phyloP scores from a whole-genome alignment of 768 basidiomycete genomes.

The Tephrocybe rancida region DNA sequence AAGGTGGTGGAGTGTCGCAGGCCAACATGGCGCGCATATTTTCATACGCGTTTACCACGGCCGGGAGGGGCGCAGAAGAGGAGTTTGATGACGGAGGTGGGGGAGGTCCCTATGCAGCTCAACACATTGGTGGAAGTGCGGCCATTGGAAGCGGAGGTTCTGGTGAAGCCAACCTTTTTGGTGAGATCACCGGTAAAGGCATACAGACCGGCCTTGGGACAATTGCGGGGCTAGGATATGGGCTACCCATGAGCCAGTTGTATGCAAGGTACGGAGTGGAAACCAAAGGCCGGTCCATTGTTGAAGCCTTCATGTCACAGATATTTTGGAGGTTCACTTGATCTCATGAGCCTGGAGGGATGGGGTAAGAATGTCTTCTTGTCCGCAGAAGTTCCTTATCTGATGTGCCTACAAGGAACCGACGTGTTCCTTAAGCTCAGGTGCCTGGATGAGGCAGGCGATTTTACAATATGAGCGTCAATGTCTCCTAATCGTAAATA shows the following conservation, averaged over 20 bases:
- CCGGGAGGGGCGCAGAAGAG: conserved; percentile 49
- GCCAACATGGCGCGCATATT: conserved; percentile 79
- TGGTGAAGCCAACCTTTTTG: conserved; percentile 62
- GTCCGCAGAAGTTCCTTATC: neutral
- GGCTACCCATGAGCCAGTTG: conserved; percentile 77
- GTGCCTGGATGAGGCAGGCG: conserved; percentile 51
- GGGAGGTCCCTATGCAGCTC: conserved; percentile 79
- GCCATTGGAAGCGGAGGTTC: conserved; percentile 48
- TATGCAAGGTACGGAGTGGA: conserved; percentile 55
- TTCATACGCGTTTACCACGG: conserved; percentile 92
- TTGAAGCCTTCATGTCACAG: conserved; percentile 30
- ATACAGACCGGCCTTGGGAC: conserved; percentile 85
- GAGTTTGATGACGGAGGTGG: conserved; percentile 42
- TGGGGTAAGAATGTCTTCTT: conserved; percentile 60
- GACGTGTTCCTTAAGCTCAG: conserved; percentile 54
- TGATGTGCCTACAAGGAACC: conserved; percentile 33
- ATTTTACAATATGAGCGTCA: conserved; percentile 37
- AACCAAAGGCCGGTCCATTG: neutral
- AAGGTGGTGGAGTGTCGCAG: conserved; percentile 83
- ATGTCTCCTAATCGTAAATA: conserved; percentile 5
- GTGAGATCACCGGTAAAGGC: conserved; percentile 77
- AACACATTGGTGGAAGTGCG: conserved; percentile 74
- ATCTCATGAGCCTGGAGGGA: conserved; percentile 80
- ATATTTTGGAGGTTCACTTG: conserved; percentile 87
- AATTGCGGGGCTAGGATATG: conserved; percentile 88